Evolutionary conservation across 305 asterid genomes (phyloP).

Genomic region (Solanum chacoense): DNA sequence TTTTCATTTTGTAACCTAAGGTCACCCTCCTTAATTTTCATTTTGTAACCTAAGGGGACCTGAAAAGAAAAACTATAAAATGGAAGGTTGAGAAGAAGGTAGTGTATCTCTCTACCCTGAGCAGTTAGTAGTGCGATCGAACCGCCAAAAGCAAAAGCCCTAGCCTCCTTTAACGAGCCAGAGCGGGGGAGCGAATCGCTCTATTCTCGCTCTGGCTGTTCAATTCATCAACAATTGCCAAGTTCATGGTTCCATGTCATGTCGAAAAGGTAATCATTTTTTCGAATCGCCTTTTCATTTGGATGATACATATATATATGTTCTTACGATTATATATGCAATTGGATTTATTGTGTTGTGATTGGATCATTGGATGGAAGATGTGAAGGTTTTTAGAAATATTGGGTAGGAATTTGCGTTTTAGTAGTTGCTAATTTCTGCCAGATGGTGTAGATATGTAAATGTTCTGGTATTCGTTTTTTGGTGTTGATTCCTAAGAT

Average conservation of each 20-base stretch:
- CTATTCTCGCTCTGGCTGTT: background rate
- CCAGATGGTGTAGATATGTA: background rate
- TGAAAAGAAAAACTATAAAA: background rate
- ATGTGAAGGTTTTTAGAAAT: background rate
- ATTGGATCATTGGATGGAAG: background rate
- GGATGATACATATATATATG: background rate
- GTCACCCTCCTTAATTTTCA: background rate
- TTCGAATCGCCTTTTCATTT: background rate
- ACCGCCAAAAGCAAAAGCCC: background rate
- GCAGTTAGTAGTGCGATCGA: background rate
- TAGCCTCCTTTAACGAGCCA: background rate
- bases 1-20: background rate
- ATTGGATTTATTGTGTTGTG: background rate
- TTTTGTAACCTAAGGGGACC: background rate
- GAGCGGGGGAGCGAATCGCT: background rate
- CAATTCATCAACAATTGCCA: background rate
- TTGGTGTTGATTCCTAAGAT: background rate
- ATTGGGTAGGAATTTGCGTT: background rate
- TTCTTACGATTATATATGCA: background rate
- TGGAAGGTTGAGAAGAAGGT: background rate
- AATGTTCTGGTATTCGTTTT: background rate
- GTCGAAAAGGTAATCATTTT: conserved; percentile 2
- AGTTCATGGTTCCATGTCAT: background rate
- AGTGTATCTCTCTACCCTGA: background rate
- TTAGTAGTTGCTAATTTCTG: background rate